Base-by-base conservation (phyloP, 768 basidiomycete species). In the Tephrocybe rancida region DNA sequence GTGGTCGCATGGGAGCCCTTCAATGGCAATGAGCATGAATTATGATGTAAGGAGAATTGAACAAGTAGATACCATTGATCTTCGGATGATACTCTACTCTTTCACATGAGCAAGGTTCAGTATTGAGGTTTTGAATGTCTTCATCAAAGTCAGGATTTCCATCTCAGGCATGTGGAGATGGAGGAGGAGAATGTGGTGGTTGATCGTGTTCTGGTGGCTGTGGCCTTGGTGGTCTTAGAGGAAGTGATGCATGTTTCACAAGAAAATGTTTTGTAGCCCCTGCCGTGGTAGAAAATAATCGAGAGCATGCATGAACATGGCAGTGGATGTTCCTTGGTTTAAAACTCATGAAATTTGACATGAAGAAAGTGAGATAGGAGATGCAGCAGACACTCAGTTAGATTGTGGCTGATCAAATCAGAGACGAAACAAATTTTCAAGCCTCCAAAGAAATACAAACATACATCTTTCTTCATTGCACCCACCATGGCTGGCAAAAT, bases 1-100 rank as follows among this genome's bases (percentile, higher is more conserved):
- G 5, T 22, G 19, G 48, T 57, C 22, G n/a, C 52, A 49, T 9
- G 41, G 47, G 11, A 38, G 35, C 5, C 51, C 56, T 47, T 21
- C 7, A n/a, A 38, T 22, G 19, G 35, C 5, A 16, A 19, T 18
- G 30, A 34, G 41, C 8, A n/a, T 9, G 32, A 18, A 6, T 29
- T 34, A 30, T 10, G n/a, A 43, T 14, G 1, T 22, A 30, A 9
- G n/a, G 13, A 7, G 27, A 45, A 11, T 16, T 22, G n/a, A n/a
- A 18, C 14, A 18, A 6, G 29, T 6, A 6, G 29, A 5, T 38
- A 52, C 50, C 29, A 44, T 52, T 52, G 5, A 52, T 19, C 25
- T 19, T 22, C 10, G 50, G 43, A 27, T 52, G 50, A 25, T 44
- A 52, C 18, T 29, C 22, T n/a, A 32, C n/a, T 37, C 35, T 30